phyloP scores from a whole-genome alignment of 176 grass and related monocot species.

The Rhynchospora tenuis region DNA sequence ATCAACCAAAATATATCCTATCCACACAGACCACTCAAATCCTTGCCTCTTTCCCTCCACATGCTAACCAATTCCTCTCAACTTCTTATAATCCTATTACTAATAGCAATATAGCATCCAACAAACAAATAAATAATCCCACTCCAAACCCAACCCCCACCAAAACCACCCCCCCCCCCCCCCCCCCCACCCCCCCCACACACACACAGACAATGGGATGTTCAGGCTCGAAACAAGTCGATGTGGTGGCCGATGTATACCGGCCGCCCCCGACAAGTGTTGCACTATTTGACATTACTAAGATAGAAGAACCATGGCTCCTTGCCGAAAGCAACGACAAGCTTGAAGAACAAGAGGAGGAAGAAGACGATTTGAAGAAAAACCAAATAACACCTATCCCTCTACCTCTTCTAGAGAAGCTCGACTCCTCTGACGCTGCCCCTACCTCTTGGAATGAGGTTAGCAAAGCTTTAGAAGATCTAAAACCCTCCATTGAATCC shows the following conservation, averaged over 20 bases:
- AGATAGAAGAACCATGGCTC: slow-evolving; percentile 85
- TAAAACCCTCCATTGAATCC: slow-evolving; percentile 54
- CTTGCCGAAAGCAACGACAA: slow-evolving; percentile 38
- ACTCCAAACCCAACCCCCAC: not conserved
- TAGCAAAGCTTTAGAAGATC: slow-evolving; percentile 84
- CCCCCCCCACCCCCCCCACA: not conserved
- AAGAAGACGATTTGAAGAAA: slow-evolving; percentile 24
- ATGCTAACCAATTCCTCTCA: not conserved
- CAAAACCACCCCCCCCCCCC: not conserved
- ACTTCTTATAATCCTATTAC: slow-evolving; percentile 16
- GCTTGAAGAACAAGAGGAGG: not conserved
- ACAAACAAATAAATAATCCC: not conserved
- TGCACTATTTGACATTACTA: slow-evolving; percentile 75
- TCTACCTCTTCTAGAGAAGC: slow-evolving; percentile 72
- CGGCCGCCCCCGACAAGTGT: slow-evolving; percentile 66
- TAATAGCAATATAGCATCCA: not conserved
- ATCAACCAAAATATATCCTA: slow-evolving; percentile 25
- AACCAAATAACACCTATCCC: slow-evolving; percentile 32
- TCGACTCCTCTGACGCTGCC: slow-evolving; percentile 60
- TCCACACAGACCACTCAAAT: slow-evolving; percentile 22
- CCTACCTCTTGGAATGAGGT: slow-evolving; percentile 88
- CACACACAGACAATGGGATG: slow-evolving; percentile 51
- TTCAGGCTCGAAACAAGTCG: slow-evolving; percentile 46
- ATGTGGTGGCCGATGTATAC: slow-evolving; percentile 42
- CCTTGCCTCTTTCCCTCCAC: slow-evolving; percentile 21